Evolutionary conservation across 306 rosid species (phyloP).

Genomic region (Castanea crenata): DNA sequence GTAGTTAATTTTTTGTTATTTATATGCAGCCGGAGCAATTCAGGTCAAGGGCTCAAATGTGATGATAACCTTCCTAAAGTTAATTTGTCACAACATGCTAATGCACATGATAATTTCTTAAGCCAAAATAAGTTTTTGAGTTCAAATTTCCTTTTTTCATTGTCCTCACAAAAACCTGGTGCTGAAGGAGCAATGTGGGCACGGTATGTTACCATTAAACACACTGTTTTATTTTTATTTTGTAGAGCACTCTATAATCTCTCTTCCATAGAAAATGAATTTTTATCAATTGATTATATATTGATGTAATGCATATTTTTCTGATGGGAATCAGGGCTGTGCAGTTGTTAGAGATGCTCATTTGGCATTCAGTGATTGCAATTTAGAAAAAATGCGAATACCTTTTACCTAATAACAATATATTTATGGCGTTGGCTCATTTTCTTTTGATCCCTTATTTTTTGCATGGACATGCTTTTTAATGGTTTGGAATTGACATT

Average conservation of each 20-base stretch:
- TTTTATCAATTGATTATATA: background rate
- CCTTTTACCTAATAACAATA: background rate
- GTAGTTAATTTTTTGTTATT: background rate
- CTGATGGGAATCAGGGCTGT: background rate
- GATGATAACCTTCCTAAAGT: conserved; percentile 42
- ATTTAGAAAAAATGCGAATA: background rate
- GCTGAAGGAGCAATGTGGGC: conserved; percentile 17
- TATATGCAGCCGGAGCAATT: conserved; percentile 35
- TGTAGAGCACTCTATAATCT: background rate
- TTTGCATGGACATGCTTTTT: background rate
- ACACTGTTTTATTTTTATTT: background rate
- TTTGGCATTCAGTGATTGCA: background rate
- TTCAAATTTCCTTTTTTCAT: conserved; percentile 65
- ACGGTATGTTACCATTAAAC: conserved; percentile 33
- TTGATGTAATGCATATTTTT: background rate
- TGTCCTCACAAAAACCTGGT: conserved; percentile 56
- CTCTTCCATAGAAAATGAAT: background rate
- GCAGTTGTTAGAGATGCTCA: background rate
- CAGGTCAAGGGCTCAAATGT: conserved; percentile 18
- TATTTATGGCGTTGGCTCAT: background rate
- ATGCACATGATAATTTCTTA: conserved; percentile 60
- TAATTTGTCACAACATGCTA: conserved; percentile 63
- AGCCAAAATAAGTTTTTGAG: conserved; percentile 46
- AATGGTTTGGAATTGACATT: background rate
- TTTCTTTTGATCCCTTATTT: background rate